Evolutionary conservation across 2,329 filamentous ascomycete genomes (phyloP), one percentile per base, ranked within the genome.

Genomic region (Pseudogymnoascus sp.): DNA sequence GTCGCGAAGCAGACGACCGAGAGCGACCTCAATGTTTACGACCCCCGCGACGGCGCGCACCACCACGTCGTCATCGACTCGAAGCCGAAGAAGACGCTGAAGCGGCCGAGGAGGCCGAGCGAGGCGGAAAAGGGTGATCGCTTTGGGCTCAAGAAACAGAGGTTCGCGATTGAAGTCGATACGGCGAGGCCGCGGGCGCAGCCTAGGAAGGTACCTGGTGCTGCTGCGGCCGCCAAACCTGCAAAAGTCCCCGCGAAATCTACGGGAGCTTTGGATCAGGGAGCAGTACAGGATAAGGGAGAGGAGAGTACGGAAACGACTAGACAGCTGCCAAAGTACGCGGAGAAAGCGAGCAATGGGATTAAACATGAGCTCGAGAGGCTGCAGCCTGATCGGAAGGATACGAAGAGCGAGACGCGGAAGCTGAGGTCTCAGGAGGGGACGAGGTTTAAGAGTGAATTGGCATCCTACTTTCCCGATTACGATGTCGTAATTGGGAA

Each of bases 401-500:
- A 63, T 23, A 68, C 64, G 66, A 77, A 78, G 69, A 79, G 86
- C 65, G 87, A 90, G 68, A 88, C 84, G 74, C 79, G 93, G 71
- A 93, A 91, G 73, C 79, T 97, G 73, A 85, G 93, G 66, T 96
- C 91, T 61, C 90, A 96, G 71, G 91, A 96, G 70, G 89, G 88
- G 10, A 88, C 88, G 61, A 83, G 91, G 69, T 88, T 92, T 77
- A 96, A 96, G 81, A 97, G 92, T 76, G 93, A 97, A 72, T 82
- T 97, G 65, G 88, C 92, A 38, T 84, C 86, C 59, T 97, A 96
- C 77, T 97, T 97, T 72, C 87, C 90, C 61, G 93, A 96, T 72
- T 97, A 96, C 75, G 93, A 97, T 76, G 91, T 96, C 73, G 85
- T 97, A 68, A 91, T 97, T 77, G 92, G 90, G 66, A 90, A 96